Evolutionary conservation across 257 asterid genomes (phyloP), one percentile per base, ranked within the genome.

Genomic region (Sherardia arvensis): DNA sequence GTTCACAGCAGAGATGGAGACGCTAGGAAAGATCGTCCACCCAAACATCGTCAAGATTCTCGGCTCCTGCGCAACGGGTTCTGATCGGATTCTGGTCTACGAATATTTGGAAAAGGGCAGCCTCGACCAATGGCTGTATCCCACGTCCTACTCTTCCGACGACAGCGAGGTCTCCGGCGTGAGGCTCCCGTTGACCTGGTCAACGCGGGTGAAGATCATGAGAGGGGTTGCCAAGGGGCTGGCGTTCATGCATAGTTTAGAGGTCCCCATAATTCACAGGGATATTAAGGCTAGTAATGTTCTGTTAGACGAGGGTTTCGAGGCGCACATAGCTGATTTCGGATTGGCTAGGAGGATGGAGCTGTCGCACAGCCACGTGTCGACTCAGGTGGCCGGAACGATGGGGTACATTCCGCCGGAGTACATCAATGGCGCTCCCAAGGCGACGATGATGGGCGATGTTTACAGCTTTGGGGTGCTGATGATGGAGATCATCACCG

Each of bases 401-500:
- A 82, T 91, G 96, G 96, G 97, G 33, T 91, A 91, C 74, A 84
- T 91, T 88, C 97, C 97, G 0, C 96, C 97, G 7, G 97, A 91
- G 70, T 87, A 91, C 47, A 61, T 91, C 0, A 32, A 76, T 5
- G 96, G 96, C 1, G 81, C 93, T 43, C 67, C 84, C 3, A 73
- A 26, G 74, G 97, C 96, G 1, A 82, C 82, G 0, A 64, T 79
- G 59, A 33, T 28, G 61, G 97, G 95, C 0, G 97, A 87, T 26
- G 91, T 90, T 25, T 90, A 87, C 47, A 90, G 97, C 64, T 90
- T 87, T 45, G 97, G 97, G 1, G 87, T 90, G 8, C 66, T 90
- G 6, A 76, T 81, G 83, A 6, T 90, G 68, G 97, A 90, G 77
- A 81, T 81, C 7, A 57, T 84, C 8, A 81, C 88, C 0, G 96